Percentiles rank a stretch among this genome's conserved stretches.
Evolutionary conservation across 2,329 filamentous ascomycete genomes (phyloP).

Genomic region (Harringtonia aguacate): DNA sequence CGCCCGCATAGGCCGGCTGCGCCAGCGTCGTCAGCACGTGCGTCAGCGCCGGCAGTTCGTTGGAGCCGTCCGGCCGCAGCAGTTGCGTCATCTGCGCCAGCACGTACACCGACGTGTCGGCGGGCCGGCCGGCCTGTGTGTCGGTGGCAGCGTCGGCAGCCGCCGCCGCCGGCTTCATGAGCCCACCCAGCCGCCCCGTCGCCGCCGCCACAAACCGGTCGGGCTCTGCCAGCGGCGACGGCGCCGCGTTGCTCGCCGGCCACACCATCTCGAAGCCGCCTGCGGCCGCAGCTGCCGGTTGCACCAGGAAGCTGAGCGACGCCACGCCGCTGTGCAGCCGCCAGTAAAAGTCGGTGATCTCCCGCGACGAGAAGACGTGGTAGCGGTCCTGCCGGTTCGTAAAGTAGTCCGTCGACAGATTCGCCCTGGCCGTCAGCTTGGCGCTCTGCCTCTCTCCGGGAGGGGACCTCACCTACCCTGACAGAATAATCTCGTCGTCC

Average conservation of each 20-base stretch:
- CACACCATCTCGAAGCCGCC: conserved; percentile 56
- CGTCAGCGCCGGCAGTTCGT: conserved; percentile 75
- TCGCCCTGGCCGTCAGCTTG: conserved; percentile 49
- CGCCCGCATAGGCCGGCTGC: conserved; percentile 49
- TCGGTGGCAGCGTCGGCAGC: not conserved
- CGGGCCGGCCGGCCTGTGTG: too few relatives aligned
- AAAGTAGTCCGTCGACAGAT: conserved; percentile 89
- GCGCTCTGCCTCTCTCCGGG: too few relatives aligned
- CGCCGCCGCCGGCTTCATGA: conserved; percentile 37
- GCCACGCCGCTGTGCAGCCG: conserved; percentile 67
- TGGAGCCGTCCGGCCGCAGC: conserved; percentile 68
- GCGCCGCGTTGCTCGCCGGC: conserved; percentile 63
- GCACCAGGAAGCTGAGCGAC: conserved; percentile 70
- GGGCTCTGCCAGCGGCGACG: conserved; percentile 62
- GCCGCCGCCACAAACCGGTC: conserved; percentile 59
- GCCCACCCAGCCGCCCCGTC: conserved; percentile 51
- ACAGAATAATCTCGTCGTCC: conserved; percentile 91
- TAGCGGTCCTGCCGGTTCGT: conserved; percentile 93
- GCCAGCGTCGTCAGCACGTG: conserved; percentile 61
- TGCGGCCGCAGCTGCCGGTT: conserved; percentile 43
- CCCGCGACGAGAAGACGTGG: conserved; percentile 72
- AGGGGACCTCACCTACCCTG: conserved; percentile 47
- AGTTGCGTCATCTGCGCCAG: conserved; percentile 82
- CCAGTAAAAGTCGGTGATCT: conserved; percentile 74
- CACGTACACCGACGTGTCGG: conserved; percentile 70